Percentiles rank a stretch among this genome's conserved stretches.
Evolutionary conservation across 352 stramenopile genomes (phyloP).

Genomic region (Globisporangium echinulatum): DNA sequence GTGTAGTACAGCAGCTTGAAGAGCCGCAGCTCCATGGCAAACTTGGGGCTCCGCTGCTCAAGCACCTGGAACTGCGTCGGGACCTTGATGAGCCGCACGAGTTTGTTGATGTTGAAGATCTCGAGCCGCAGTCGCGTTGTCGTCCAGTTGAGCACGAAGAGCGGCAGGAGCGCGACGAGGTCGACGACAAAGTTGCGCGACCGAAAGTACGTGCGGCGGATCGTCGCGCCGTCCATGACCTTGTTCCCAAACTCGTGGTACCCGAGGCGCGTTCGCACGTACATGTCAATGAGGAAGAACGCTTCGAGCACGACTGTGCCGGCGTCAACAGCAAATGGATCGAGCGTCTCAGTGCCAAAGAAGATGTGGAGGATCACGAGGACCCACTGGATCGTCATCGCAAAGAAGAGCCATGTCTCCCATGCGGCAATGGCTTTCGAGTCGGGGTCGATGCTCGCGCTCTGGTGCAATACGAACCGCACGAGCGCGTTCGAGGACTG

Average conservation of each 20-base stretch:
- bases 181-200: slow-evolving; percentile 36
- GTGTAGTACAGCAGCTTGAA: slow-evolving; percentile 59
- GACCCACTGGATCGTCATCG: slow-evolving; percentile 42
- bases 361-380: slow-evolving; percentile 34
- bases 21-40: slow-evolving; percentile 32
- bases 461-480: slow-evolving; percentile 1
- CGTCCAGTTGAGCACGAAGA: slow-evolving; percentile 37
- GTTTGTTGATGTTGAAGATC: slow-evolving; percentile 46
- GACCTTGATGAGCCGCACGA: slow-evolving; percentile 41
- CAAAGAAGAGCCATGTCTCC: slow-evolving; percentile 38
- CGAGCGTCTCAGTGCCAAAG: slow-evolving; percentile 24
- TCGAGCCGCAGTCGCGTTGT: slow-evolving; percentile 19
- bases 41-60: slow-evolving; percentile 37
- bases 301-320: slow-evolving; percentile 28
- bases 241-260: slow-evolving; percentile 55
- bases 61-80: slow-evolving; percentile 30
- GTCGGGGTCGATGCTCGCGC: slow-evolving; percentile 27
- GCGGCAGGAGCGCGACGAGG: slow-evolving; percentile 25
- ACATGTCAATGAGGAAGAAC: slow-evolving; percentile 39
- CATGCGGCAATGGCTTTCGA: slow-evolving; percentile 25
- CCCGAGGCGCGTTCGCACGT: slow-evolving; percentile 30
- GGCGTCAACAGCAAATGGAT: slow-evolving; percentile 10
- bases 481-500: slow-evolving; percentile 2
- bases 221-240: slow-evolving; percentile 27
- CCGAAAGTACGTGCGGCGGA: slow-evolving; percentile 28